Evolutionary conservation across 176 grass and related monocot genomes (phyloP).

Genomic region (Lolium rigidum): DNA sequence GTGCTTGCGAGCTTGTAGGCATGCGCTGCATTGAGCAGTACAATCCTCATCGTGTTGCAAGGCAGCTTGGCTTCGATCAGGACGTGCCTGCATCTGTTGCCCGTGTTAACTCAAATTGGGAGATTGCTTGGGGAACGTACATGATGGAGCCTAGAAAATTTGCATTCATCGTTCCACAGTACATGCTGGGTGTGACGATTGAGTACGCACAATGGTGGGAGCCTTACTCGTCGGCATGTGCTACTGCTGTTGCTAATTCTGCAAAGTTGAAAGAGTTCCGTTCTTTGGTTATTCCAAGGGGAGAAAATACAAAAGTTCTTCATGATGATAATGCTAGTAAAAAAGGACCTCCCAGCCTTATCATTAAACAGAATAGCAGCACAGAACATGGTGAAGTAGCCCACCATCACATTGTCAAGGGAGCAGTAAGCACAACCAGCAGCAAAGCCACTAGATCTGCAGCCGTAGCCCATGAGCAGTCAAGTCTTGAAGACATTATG

Average conservation of each 20-base stretch:
- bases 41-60: conserved; percentile 82
- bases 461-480: conserved; percentile 5
- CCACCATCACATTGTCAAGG: not conserved
- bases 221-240: conserved; percentile 10
- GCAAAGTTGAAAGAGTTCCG: not conserved
- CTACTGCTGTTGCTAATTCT: not conserved
- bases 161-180: conserved; percentile 70
- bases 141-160: conserved; percentile 64
- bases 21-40: conserved; percentile 83
- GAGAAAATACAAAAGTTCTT: not conserved
- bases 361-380: not conserved
- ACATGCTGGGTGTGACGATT: conserved; percentile 53
- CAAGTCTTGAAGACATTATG: conserved; percentile 21
- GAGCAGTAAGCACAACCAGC: conserved; percentile 8
- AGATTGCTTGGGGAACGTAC: conserved; percentile 70
- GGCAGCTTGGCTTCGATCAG: conserved; percentile 94
- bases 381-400: not conserved
- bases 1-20: conserved; percentile 74
- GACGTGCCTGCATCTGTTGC: conserved; percentile 68
- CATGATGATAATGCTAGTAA: not conserved
- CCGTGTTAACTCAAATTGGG: conserved; percentile 62
- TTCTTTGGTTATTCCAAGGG: conserved; percentile 6
- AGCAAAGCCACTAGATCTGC: conserved; percentile 23
- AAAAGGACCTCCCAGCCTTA: not conserved
- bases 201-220: conserved; percentile 75